Evolutionary conservation across 768 basidiomycete species (phyloP).

Genomic region (Udeniomyces megalosporus): DNA sequence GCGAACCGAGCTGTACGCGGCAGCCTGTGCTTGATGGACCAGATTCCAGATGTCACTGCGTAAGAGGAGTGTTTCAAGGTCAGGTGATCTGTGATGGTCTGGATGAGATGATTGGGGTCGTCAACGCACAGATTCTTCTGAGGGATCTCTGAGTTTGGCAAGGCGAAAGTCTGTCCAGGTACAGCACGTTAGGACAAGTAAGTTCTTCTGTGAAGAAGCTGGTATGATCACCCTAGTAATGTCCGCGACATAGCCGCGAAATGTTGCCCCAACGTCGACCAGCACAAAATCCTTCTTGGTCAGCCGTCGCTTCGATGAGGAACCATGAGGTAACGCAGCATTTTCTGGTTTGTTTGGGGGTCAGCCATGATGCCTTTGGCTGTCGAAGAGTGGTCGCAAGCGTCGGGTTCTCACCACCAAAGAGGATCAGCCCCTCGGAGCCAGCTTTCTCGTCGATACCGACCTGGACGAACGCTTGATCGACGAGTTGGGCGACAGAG

Average conservation of each 20-base stretch:
- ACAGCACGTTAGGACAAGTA: neutral
- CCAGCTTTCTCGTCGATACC: conserved; percentile 37
- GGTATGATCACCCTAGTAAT: conserved; percentile 48
- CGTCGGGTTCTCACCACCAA: conserved; percentile 45
- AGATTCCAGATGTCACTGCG: conserved; percentile 41
- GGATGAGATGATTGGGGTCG: no score
- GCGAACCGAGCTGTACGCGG: conserved; percentile 38
- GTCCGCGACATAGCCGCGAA: conserved; percentile 63
- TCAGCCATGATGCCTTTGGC: conserved; percentile 2
- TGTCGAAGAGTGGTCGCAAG: neutral
- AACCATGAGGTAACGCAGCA: conserved; percentile 71
- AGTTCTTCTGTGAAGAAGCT: neutral
- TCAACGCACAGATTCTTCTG: conserved; percentile 31
- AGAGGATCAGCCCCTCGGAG: conserved; percentile 50
- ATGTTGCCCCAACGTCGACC: conserved; percentile 53
- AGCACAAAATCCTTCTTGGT: conserved; percentile 47
- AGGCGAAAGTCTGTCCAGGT: conserved; percentile 43
- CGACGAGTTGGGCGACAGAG: conserved; percentile 44
- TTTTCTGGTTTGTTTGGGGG: conserved; percentile 40
- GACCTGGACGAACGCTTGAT: conserved; percentile 39
- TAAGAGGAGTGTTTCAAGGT: no score
- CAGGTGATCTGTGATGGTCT: no score
- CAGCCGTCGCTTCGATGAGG: conserved; percentile 51
- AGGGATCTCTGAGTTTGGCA: conserved; percentile 43
- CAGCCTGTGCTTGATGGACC: conserved; percentile 48